Percentiles rank a stretch among this genome's conserved stretches.
Evolutionary conservation across 202 grass and related monocot species (phyloP).

Genomic region (Zoysia matrella): DNA sequence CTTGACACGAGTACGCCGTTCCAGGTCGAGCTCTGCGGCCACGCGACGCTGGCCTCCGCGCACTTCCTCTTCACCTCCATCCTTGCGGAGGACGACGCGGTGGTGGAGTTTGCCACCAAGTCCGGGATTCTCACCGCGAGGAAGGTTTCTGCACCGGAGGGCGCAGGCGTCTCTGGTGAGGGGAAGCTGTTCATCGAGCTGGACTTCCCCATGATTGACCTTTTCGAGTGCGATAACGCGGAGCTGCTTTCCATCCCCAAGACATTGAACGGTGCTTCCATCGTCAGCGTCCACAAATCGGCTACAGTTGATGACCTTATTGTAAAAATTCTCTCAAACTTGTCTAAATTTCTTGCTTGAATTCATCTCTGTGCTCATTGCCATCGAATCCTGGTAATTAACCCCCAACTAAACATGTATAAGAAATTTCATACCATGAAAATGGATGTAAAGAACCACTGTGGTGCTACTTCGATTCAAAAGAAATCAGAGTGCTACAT

Average conservation of each 20-base stretch:
- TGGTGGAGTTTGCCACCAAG: conserved; percentile 65
- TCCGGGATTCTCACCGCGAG: conserved; percentile 74
- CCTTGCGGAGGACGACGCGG: conserved; percentile 40
- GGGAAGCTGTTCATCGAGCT: conserved; percentile 76
- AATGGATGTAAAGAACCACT: background rate
- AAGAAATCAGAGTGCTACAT: background rate
- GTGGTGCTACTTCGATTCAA: background rate
- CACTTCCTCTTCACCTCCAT: conserved; percentile 72
- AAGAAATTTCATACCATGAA: background rate
- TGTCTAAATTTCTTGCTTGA: background rate
- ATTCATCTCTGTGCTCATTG: background rate
- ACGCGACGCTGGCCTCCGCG: conserved; percentile 78
- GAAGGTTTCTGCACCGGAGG: conserved; percentile 52
- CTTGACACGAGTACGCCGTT: background rate
- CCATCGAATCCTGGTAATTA: background rate
- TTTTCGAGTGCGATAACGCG: conserved; percentile 35
- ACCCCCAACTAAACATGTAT: background rate
- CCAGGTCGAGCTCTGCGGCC: conserved; percentile 79
- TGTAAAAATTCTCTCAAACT: conserved; percentile 54
- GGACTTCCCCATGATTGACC: conserved; percentile 63
- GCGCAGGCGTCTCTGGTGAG: conserved; percentile 13
- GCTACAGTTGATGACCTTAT: conserved; percentile 47
- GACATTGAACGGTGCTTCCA: conserved; percentile 60
- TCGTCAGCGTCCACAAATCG: conserved; percentile 65
- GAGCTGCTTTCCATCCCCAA: conserved; percentile 55